Percentiles rank a stretch among this genome's conserved stretches.
These are phyloP conservation scores for Populus pruinosa DNA, from an alignment of 345 rosid species.

Conservation along the genomic window DNA sequence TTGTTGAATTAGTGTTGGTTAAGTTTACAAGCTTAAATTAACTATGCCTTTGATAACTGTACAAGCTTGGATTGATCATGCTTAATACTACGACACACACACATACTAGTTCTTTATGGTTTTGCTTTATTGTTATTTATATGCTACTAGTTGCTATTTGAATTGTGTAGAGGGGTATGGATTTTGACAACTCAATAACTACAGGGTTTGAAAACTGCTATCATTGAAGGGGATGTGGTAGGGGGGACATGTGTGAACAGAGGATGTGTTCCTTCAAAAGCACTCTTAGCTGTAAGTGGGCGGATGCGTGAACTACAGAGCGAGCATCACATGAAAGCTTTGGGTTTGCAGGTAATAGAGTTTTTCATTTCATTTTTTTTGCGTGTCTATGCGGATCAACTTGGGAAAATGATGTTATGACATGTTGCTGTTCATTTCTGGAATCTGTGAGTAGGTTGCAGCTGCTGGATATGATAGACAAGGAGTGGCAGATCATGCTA, in stretches of 20 bases:
- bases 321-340: conserved; percentile 92
- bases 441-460: conserved; percentile 52
- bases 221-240: conserved; percentile 92
- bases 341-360: conserved; percentile 83
- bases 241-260: conserved; percentile 99
- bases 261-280: conserved; percentile 99
- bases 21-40: background rate
- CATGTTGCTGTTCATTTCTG: background rate
- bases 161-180: background rate
- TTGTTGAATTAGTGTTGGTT: background rate
- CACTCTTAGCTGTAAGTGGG: conserved; percentile 96
- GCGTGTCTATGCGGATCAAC: background rate
- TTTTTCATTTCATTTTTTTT: background rate
- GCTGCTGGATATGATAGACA: conserved; percentile 93
- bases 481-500: conserved; percentile 97
- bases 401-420: background rate
- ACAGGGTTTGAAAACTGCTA: conserved; percentile 93
- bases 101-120: background rate
- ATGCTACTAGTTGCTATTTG: background rate
- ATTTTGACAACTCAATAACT: background rate
- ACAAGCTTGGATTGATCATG: background rate
- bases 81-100: background rate
- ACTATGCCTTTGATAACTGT: background rate
- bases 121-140: background rate
- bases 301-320: conserved; percentile 90